Percentiles rank a stretch among this genome's conserved stretches.
Evolutionary conservation across 495 filamentous ascomycete species (phyloP).

Genomic region (Lasiosphaeris hirsuta): DNA sequence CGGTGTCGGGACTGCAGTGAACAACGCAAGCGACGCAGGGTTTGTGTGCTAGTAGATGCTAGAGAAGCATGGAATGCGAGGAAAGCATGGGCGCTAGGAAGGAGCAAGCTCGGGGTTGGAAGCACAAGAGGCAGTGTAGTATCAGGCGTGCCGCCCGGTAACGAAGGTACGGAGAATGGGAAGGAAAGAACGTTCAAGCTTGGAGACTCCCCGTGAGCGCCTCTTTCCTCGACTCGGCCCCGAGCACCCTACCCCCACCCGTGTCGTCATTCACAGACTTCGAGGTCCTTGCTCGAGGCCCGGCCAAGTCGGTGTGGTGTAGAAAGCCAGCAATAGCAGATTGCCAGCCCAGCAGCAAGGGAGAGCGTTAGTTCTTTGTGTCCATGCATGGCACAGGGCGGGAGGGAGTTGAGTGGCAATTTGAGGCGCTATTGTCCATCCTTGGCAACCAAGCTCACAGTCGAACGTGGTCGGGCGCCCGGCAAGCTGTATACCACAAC

Average conservation of each 20-base stretch:
- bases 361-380: too few species aligned
- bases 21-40: too few species aligned
- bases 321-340: neutral
- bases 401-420: too few species aligned
- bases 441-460: too few species aligned
- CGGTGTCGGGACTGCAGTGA: too few species aligned
- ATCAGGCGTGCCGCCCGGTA: neutral
- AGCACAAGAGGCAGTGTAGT: neutral
- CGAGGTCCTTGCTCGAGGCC: neutral
- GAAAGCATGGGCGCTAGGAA: neutral
- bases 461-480: too few species aligned
- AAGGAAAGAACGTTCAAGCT: neutral
- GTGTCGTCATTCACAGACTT: slow-evolving; percentile 1
- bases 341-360: neutral
- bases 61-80: neutral
- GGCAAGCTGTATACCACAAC: too few species aligned
- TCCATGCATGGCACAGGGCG: too few species aligned
- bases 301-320: neutral
- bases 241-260: neutral
- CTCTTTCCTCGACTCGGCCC: neutral
- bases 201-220: neutral
- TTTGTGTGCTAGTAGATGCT: too few species aligned
- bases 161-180: neutral
- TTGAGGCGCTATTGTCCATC: too few species aligned
- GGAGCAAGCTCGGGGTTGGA: neutral